Evolutionary conservation across 805 yeast species (phyloP).

Genomic region (Millerozyma miso): DNA sequence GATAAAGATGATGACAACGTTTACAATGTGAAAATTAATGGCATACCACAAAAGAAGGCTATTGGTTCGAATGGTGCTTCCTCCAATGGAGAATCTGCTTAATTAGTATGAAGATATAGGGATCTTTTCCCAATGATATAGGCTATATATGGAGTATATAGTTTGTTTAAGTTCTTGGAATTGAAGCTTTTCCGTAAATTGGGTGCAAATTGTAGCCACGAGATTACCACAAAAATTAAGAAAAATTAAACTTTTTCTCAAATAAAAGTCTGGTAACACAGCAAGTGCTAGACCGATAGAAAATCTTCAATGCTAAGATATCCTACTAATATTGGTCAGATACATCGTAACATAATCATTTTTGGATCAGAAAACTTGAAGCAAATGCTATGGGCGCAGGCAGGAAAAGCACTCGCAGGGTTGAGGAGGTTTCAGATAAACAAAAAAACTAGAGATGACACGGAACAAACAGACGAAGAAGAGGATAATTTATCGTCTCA

Average conservation of each 20-base stretch:
- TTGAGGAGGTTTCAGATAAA: neutral
- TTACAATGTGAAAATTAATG: neutral
- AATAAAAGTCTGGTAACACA: no score
- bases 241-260: no score
- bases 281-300: no score
- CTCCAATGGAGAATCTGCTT: neutral
- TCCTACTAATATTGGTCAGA: neutral
- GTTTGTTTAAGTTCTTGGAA: neutral
- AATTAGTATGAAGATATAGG: neutral
- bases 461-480: neutral
- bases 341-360: neutral
- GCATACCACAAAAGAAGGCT: neutral
- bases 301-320: neutral
- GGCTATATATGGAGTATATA: neutral
- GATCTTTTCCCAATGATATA: neutral
- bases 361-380: neutral
- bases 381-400: neutral
- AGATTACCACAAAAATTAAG: no score
- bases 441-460: neutral
- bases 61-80: neutral
- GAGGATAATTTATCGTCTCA: neutral
- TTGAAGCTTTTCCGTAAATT: neutral
- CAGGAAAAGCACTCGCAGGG: neutral
- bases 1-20: constrained; percentile 4
- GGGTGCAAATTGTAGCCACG: neutral